These are phyloP conservation scores for Tolypocladium ophioglossoides DNA, from an alignment of 2,329 filamentous ascomycete genomes.

Conservation along the genomic window DNA sequence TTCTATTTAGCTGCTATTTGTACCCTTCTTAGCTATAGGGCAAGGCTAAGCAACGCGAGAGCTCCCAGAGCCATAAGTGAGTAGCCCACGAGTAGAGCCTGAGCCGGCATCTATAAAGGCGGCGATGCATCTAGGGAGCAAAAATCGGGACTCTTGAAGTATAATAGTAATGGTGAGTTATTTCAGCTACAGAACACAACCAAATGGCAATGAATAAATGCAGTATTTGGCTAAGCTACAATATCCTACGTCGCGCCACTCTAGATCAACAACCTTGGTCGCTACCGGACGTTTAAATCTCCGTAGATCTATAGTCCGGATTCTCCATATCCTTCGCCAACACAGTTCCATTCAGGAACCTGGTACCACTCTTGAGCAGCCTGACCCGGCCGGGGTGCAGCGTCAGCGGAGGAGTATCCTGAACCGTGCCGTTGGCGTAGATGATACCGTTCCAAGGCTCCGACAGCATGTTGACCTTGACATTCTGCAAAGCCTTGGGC, in stretches of 20 bases:
- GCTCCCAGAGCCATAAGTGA: no score
- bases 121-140: no score
- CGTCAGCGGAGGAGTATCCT: constrained; percentile 8
- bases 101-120: no score
- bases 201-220: no score
- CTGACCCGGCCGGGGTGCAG: neutral
- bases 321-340: neutral
- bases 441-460: constrained; percentile 17
- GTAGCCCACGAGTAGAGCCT: no score
- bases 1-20: no score
- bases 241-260: neutral
- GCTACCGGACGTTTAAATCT: neutral
- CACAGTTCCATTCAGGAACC: neutral
- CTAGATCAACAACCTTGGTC: neutral
- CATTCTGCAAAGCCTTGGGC: neutral
- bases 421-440: constrained; percentile 18
- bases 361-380: neutral
- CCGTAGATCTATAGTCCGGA: neutral
- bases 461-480: neutral
- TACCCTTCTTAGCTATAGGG: no score
- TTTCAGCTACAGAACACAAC: no score
- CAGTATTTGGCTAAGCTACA: no score
- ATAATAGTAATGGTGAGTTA: no score
- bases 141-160: no score
- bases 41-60: no score